Percentiles rank a stretch among this genome's conserved stretches.
phyloP scores from a whole-genome alignment of 192 early-diverging fungal species.

The Backusella psychrophila region DNA sequence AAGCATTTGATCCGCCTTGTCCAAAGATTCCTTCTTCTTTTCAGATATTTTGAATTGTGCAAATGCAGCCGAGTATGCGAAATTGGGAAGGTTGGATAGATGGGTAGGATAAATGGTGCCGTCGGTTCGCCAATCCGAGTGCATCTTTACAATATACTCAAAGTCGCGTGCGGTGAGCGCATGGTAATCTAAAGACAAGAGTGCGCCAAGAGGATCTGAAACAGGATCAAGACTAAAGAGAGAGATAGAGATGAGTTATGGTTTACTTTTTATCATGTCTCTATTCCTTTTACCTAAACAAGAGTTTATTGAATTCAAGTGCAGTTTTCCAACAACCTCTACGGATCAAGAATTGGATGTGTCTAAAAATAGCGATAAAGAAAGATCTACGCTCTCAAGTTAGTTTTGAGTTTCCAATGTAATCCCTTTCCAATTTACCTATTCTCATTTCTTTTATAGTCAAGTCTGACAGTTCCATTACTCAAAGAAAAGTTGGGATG shows the following conservation, averaged over 20 bases:
- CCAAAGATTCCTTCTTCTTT: conserved; percentile 37
- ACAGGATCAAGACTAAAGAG: conserved; percentile 66
- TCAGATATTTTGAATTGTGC: conserved; percentile 69
- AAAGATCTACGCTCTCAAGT: conserved; percentile 44
- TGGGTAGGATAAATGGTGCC: conserved; percentile 32
- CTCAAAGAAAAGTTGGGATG: conserved; percentile 74
- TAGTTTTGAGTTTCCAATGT: not conserved
- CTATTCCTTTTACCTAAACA: conserved; percentile 36
- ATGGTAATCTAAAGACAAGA: conserved; percentile 83
- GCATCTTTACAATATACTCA: conserved; percentile 49
- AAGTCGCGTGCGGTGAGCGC: conserved; percentile 78
- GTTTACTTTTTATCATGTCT: not conserved
- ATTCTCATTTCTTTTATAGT: conserved; percentile 76
- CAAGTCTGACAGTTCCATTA: conserved; percentile 61
- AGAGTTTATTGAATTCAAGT: conserved; percentile 84
- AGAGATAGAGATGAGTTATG: not conserved
- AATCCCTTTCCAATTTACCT: conserved; percentile 33
- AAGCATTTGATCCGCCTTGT: conserved; percentile 53
- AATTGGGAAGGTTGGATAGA: conserved; percentile 58
- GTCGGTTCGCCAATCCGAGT: conserved; percentile 15
- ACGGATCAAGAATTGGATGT: conserved; percentile 82
- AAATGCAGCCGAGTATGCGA: conserved; percentile 75
- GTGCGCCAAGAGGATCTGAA: conserved; percentile 71
- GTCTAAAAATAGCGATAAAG: conserved; percentile 79
- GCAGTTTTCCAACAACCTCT: conserved; percentile 93